These are phyloP conservation scores for Venturia nashicola DNA, from an alignment of 2,329 filamentous ascomycete genomes.

Conservation along the genomic window DNA sequence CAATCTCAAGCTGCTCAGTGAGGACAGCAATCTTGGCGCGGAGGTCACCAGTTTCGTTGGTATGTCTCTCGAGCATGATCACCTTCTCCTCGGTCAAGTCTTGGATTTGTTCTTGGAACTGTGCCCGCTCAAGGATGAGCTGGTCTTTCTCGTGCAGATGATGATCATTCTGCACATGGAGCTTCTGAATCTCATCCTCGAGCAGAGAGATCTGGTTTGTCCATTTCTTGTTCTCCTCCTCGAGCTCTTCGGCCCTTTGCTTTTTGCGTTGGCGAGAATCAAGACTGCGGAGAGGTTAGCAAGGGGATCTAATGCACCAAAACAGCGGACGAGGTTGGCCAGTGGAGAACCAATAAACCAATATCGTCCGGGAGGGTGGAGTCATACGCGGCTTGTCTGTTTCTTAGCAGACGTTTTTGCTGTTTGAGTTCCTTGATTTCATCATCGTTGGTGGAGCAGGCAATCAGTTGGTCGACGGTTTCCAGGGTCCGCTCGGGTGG, in stretches of 20 bases:
- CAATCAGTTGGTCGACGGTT: conserved; percentile 91
- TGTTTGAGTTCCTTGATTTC: conserved; percentile 97
- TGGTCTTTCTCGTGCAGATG: conserved; percentile 46
- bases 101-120: conserved; percentile 63
- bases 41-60: conserved; percentile 78
- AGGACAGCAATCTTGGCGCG: conserved; percentile 86
- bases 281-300: conserved; percentile 47
- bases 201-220: conserved; percentile 63
- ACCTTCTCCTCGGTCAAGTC: conserved; percentile 76
- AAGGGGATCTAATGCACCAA: conserved; percentile 19
- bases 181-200: conserved; percentile 61
- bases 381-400: conserved; percentile 86
- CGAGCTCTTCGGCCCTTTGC: conserved; percentile 90
- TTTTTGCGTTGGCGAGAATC: conserved; percentile 97
- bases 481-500: conserved; percentile 82
- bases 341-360: conserved; percentile 30
- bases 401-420: conserved; percentile 87
- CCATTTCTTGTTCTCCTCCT: conserved; percentile 92
- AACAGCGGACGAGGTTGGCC: conserved; percentile 15
- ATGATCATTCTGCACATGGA: conserved; percentile 48
- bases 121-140: conserved; percentile 60
- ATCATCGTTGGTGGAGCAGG: conserved; percentile 79
- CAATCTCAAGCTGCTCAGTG: conserved; percentile 58
- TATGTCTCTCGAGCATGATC: conserved; percentile 78
- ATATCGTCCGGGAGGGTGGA: conserved; percentile 12